phyloP scores from a whole-genome alignment of 345 rosid genomes.

The Moringa oleifera region DNA sequence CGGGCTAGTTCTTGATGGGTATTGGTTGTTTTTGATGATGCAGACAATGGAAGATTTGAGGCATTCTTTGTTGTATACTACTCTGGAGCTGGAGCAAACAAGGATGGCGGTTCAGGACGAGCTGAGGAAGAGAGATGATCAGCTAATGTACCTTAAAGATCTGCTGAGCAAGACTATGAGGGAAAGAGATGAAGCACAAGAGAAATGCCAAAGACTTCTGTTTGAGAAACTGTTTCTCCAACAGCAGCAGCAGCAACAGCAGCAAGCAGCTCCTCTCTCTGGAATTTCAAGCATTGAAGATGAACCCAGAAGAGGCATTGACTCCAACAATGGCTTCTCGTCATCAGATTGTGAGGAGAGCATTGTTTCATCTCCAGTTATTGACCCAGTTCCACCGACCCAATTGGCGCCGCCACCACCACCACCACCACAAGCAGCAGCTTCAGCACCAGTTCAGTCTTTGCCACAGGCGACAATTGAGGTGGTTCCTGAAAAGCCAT shows the following conservation, averaged over 20 bases:
- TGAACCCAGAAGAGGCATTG: slow-evolving; percentile 61
- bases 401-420: slow-evolving; percentile 13
- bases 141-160: slow-evolving; percentile 48
- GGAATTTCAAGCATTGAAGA: slow-evolving; percentile 90
- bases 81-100: slow-evolving; percentile 81
- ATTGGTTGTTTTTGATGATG: slow-evolving; percentile 9
- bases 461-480: slow-evolving; percentile 27
- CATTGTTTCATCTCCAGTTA: slow-evolving; percentile 69
- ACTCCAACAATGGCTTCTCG: slow-evolving; percentile 72
- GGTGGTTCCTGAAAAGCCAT: slow-evolving; percentile 53
- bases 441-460: slow-evolving; percentile 16
- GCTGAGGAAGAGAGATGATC: slow-evolving; percentile 66
- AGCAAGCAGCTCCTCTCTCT: slow-evolving; percentile 50
- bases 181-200: slow-evolving; percentile 69
- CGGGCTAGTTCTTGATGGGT: slow-evolving; percentile 16
- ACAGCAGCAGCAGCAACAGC: slow-evolving; percentile 45
- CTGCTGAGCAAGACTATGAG: slow-evolving; percentile 44
- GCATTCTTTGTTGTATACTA: slow-evolving; percentile 56
- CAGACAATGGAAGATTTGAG: slow-evolving; percentile 74
- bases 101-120: slow-evolving; percentile 61
- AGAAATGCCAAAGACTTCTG: slow-evolving; percentile 54
- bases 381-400: slow-evolving; percentile 31
- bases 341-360: slow-evolving; percentile 90
- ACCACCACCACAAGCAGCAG: too few species aligned
- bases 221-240: slow-evolving; percentile 47